Evolutionary conservation across 108 stramenopile species (phyloP), one percentile per base, ranked within the genome.

Genomic region (Schizochytrium sp.): DNA sequence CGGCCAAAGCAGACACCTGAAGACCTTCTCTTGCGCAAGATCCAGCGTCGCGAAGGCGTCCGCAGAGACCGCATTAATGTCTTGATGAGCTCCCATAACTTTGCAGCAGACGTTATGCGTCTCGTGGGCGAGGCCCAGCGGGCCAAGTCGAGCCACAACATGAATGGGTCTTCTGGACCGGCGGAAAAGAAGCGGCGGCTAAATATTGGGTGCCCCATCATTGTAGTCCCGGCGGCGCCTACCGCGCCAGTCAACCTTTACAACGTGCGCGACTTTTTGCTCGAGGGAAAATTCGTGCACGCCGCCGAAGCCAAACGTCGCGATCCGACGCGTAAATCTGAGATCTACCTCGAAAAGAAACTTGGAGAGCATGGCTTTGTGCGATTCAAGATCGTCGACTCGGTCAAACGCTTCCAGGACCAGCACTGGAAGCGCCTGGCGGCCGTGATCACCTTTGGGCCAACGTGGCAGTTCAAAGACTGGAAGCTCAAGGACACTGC

Each of bases 401-500:
- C 97, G 90, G 95, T 97, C n/a, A 41, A 57, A 18, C 69, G 91
- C 43, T 87, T 90, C 41, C 53, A 53, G 43, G 51, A 90, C 57
- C 91, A 93, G 69, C 98, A 98, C 55, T 99, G 98, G 98, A 93
- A 96, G 48, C 92, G 96, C 23, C 94, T 98, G 53, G 98, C 97
- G 55, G 97, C 98, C 14, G 97, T 99, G 6, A 89, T 99, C 44
- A 95, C 95, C 58, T 93, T 95, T 87, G 98, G 98, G 60, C 94
- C 96, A 23, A 87, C 92, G 0, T 99, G 98, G 98, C 98, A 99
- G 92, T 98, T 99, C 94, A 97, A 97, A 91, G 98, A 96, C 58
- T 99, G 97, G 98, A 90, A 71, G 48, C 91, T 63, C 90, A 76
- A 48, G 4, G 48, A 90, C 18, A 89, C 89, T 5, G 76, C 87